These are phyloP conservation scores for Ascochyta fabae DNA, from an alignment of 2,329 filamentous ascomycete species.

Conservation along the genomic window DNA sequence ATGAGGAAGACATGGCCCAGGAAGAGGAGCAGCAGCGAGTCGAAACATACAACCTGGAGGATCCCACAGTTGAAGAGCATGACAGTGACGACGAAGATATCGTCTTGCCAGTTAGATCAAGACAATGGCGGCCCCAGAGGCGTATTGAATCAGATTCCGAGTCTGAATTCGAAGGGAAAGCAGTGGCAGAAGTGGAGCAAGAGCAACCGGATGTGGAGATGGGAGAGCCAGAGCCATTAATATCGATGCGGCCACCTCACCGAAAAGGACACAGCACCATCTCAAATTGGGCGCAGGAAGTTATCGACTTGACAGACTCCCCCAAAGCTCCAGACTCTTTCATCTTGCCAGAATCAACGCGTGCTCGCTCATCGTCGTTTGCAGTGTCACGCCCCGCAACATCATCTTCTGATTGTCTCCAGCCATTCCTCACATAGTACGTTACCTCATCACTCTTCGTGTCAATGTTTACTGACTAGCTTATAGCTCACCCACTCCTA, in stretches of 20 bases:
- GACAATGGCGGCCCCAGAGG: constrained; percentile 24
- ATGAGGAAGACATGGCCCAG: constrained; percentile 25
- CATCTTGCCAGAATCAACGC: constrained; percentile 25
- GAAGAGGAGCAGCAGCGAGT: constrained; percentile 15
- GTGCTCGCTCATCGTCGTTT: constrained; percentile 32
- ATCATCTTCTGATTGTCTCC: constrained; percentile 34
- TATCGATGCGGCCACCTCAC: constrained; percentile 31
- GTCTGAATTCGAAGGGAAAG: constrained; percentile 31
- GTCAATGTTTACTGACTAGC: background rate
- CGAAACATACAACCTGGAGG: constrained; percentile 3
- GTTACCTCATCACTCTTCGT: background rate
- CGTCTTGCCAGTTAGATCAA: constrained; percentile 27
- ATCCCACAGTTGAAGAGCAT: constrained; percentile 13
- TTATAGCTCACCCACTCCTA: constrained; percentile 42
- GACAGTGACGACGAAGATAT: constrained; percentile 39
- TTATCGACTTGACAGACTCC: constrained; percentile 42
- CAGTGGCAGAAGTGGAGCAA: constrained; percentile 4
- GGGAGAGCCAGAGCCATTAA: constrained; percentile 20
- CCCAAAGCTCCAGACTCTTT: constrained; percentile 32
- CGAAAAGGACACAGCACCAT: constrained; percentile 36
- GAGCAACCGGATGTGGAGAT: constrained; percentile 3
- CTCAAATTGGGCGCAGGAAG: constrained; percentile 41
- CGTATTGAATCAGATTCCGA: constrained; percentile 27
- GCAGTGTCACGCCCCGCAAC: constrained; percentile 39
- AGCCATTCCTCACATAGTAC: constrained; percentile 43